Percentiles rank a stretch among this genome's conserved stretches.
Conservation (phyloP, 495 filamentous ascomycete species). For the Mycothermus thermophilus region DNA sequence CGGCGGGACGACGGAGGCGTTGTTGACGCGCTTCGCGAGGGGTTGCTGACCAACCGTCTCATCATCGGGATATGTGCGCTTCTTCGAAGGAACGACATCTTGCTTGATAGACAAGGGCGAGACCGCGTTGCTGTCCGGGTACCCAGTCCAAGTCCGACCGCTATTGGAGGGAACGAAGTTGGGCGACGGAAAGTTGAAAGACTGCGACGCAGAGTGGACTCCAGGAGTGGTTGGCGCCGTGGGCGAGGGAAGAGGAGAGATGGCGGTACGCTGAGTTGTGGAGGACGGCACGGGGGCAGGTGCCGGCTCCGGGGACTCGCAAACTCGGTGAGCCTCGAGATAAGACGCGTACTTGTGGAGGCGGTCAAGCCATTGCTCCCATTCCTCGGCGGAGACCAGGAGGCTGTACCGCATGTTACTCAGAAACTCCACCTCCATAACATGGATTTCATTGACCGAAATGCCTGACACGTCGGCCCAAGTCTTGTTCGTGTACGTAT, state of each 20-base stretch:
- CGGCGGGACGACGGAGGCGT: slow-evolving; percentile 14
- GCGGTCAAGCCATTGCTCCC: slow-evolving; percentile 73
- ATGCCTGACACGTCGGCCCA: slow-evolving; percentile 98
- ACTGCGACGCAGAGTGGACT: slow-evolving; percentile 14
- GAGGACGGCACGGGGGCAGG: slow-evolving; percentile 27
- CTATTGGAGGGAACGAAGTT: slow-evolving; percentile 9
- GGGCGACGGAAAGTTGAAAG: slow-evolving; percentile 18
- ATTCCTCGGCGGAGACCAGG: slow-evolving; percentile 68
- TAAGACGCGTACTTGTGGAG: slow-evolving; percentile 67
- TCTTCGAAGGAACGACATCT: slow-evolving; percentile 35
- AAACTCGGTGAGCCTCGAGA: slow-evolving; percentile 43
- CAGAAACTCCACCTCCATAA: slow-evolving; percentile 99
- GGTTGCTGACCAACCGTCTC: slow-evolving; percentile 47
- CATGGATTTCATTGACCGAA: slow-evolving; percentile 85
- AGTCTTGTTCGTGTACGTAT: slow-evolving; percentile 99
- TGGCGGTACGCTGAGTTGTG: slow-evolving; percentile 16
- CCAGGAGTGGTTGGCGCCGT: too few species aligned
- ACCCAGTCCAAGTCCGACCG: slow-evolving; percentile 14
- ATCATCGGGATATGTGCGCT: slow-evolving; percentile 57
- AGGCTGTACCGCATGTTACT: slow-evolving; percentile 97
- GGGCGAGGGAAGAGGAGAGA: slow-evolving; percentile 35
- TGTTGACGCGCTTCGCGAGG: slow-evolving; percentile 49
- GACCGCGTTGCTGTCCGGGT: slow-evolving; percentile 25
- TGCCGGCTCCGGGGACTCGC: slow-evolving; percentile 21
- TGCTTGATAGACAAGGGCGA: slow-evolving; percentile 43